A percentile compares a stretch with the other conserved stretches of the same genome.
Evolutionary conservation across 768 basidiomycete species (phyloP).

Genomic region (Cantharellus anzutake): DNA sequence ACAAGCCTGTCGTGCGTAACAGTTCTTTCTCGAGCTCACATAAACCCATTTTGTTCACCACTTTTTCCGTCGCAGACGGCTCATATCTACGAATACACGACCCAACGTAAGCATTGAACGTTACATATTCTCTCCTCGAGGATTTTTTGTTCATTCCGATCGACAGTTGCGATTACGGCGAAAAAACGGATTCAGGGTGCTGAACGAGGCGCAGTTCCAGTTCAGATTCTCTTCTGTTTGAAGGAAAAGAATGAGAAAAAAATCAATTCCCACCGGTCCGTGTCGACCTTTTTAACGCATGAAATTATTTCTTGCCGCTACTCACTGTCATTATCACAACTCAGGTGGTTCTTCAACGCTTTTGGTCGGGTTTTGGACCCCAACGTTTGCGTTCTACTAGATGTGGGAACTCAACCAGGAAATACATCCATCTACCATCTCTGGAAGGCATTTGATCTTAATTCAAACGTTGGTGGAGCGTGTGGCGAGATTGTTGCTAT

Average conservation of each 20-base stretch:
- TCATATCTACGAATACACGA: slow-evolving; percentile 88
- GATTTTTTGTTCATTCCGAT: slow-evolving; percentile 1
- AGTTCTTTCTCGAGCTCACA: background rate
- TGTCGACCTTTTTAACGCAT: background rate
- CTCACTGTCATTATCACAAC: background rate
- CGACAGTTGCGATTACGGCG: slow-evolving; percentile 58
- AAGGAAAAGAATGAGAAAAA: slow-evolving; percentile 93
- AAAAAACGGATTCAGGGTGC: slow-evolving; percentile 65
- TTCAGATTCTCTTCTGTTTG: slow-evolving; percentile 83
- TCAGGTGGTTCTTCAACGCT: slow-evolving; percentile 77
- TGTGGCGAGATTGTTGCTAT: slow-evolving; percentile 93
- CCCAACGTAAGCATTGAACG: slow-evolving; percentile 42
- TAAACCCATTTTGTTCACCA: background rate
- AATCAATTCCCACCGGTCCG: slow-evolving; percentile 60
- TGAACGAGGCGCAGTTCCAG: slow-evolving; percentile 65
- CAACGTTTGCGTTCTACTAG: slow-evolving; percentile 82
- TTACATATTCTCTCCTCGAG: background rate
- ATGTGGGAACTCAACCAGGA: slow-evolving; percentile 74
- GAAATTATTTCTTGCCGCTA: background rate
- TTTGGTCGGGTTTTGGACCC: slow-evolving; percentile 65
- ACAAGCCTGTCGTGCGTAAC: slow-evolving; percentile 36
- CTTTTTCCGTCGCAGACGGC: slow-evolving; percentile 24
- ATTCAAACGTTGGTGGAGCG: slow-evolving; percentile 78
- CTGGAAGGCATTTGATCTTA: slow-evolving; percentile 90
- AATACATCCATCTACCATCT: slow-evolving; percentile 79